Percentiles rank a stretch among this genome's conserved stretches.
Evolutionary conservation across 2,329 filamentous ascomycete genomes (phyloP).

Genomic region (Aphanocladium album): DNA sequence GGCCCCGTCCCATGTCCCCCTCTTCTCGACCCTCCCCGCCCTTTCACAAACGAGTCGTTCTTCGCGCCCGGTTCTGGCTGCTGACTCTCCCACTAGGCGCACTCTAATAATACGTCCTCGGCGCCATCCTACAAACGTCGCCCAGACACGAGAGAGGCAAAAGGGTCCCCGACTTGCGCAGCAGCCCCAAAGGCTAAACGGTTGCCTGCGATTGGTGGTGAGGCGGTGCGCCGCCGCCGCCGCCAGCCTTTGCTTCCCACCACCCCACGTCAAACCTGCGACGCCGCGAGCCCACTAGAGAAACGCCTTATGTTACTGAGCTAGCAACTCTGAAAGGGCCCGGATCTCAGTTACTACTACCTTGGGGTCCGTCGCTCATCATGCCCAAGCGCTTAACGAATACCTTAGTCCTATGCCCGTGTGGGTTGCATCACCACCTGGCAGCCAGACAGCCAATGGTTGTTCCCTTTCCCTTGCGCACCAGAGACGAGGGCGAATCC

Average conservation of each 20-base stretch:
- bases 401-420: too few relatives aligned
- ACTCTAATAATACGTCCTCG: too few relatives aligned
- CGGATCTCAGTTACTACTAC: too few relatives aligned
- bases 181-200: neutral
- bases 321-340: too few relatives aligned
- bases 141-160: neutral
- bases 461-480: neutral
- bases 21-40: too few relatives aligned
- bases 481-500: conserved; percentile 2
- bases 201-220: neutral
- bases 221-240: neutral
- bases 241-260: neutral
- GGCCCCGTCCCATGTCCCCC: too few relatives aligned
- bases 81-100: too few relatives aligned
- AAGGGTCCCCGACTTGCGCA: neutral
- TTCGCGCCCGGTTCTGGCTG: too few relatives aligned
- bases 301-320: conserved; percentile 5
- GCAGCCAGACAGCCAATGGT: too few relatives aligned
- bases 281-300: neutral
- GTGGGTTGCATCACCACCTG: too few relatives aligned
- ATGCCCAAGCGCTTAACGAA: neutral
- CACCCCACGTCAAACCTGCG: neutral
- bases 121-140: neutral
- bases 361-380: neutral
- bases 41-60: too few relatives aligned